Evolutionary conservation across 345 rosid species (phyloP).

Genomic region (Moricandia arvensis): DNA sequence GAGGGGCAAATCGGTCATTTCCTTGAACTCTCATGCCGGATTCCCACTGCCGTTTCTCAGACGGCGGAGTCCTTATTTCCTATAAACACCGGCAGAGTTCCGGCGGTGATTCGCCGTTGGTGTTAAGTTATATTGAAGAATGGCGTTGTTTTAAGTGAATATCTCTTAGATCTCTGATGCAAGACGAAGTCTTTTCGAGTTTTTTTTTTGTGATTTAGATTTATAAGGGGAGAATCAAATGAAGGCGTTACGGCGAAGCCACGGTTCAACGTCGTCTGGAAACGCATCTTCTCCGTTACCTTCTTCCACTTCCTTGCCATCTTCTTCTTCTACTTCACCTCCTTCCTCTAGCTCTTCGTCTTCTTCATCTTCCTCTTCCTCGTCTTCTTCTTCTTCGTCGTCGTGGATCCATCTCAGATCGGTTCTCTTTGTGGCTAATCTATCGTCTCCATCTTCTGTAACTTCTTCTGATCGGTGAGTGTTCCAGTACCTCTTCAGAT

Average conservation of each 20-base stretch:
- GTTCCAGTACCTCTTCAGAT: constrained; percentile 15
- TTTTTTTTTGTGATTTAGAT: neutral
- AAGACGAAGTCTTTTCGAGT: neutral
- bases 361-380: constrained; percentile 33
- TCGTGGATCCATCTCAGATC: constrained; percentile 89
- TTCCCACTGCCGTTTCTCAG: constrained; percentile 22
- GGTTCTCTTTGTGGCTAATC: constrained; percentile 74
- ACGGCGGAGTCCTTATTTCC: constrained; percentile 15
- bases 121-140: neutral
- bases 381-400: constrained; percentile 48
- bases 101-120: constrained; percentile 20
- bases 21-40: constrained; percentile 22
- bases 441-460: constrained; percentile 83
- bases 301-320: constrained; percentile 50
- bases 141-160: neutral
- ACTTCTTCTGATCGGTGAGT: constrained; percentile 88
- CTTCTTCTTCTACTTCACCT: constrained; percentile 40
- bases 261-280: constrained; percentile 67
- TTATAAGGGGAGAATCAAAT: constrained; percentile 36
- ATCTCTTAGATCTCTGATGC: constrained; percentile 19
- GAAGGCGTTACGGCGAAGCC: constrained; percentile 88
- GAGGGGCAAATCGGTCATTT: constrained; percentile 11
- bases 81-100: constrained; percentile 11
- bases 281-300: constrained; percentile 43
- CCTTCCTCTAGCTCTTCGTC: constrained; percentile 29